Evolutionary conservation across 768 basidiomycete genomes (phyloP), one percentile per base, ranked within the genome.

Genomic region (Trametes coccinea): DNA sequence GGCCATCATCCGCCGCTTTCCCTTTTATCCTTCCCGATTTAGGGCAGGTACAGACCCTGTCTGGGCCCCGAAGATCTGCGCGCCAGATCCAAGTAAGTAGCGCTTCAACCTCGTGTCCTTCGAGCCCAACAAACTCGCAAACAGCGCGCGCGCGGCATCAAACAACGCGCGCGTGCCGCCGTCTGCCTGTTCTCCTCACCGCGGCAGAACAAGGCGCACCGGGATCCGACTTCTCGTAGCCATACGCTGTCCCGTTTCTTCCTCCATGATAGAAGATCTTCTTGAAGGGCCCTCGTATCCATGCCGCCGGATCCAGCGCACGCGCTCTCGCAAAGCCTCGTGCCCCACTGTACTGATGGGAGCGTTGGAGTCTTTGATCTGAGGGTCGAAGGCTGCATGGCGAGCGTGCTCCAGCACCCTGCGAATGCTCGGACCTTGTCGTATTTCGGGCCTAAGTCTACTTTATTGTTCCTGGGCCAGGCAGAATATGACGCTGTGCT

Each of bases 11-110:
- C 30, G 47, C 56, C n/a, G 51, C 31, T 48, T 34, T 13, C 16
- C 51, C 49, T 63, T 66, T 59, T 62, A 62, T 57, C 41, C 13
- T n/a, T 29, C 33, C 57, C 13, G 9, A 39, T 76, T 77, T 69
- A 79, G 78, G 77, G 78, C 73, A 68, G 77, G 69, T 13, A 22
- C 11, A 16, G 57, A 37, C 68, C 67, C 60, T 58, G 41, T 41
- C 43, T 30, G 33, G 55, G 60, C 34, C 37, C 10, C 49, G 59
- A 60, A 62, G 66, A 67, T 67, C 66, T 14, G 10, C 27, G 31
- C 3, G 0, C 62, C 57, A 46, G 62, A 63, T 63, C 57, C 48
- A 59, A 6, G 5, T 37, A 22, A 30, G 55, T 53, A 56, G 61
- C 53, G 56, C 61, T 58, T 48, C 39, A 54, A 57, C 48, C 55